Percentiles rank a stretch among this genome's conserved stretches.
These are phyloP conservation scores for Penicillium palitans DNA, from an alignment of 2,329 filamentous ascomycete genomes.

Conservation along the genomic window DNA sequence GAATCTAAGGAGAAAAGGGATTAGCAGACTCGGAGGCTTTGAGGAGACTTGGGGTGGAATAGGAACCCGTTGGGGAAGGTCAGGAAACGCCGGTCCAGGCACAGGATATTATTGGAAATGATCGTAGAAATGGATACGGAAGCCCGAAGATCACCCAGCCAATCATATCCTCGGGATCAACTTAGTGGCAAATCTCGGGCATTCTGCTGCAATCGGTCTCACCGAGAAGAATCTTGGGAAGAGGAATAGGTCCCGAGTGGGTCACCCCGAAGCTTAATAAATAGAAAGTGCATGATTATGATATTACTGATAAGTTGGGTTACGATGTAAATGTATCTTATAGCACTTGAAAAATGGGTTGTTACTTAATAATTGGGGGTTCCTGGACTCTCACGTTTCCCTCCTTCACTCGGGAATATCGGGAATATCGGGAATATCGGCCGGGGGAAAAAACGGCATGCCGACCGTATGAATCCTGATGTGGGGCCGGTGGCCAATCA, in stretches of 20 bases:
- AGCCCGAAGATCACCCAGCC: neutral
- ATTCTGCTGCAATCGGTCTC: neutral
- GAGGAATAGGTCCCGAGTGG: neutral
- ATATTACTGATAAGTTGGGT: too few relatives aligned
- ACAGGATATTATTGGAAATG: constrained; percentile 5
- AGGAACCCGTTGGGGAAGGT: neutral
- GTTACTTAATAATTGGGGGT: too few relatives aligned
- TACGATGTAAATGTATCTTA: neutral
- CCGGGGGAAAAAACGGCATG: constrained; percentile 15
- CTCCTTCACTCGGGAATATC: neutral
- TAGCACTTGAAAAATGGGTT: rapidly evolving
- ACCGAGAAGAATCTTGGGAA: neutral
- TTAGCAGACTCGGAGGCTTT: neutral
- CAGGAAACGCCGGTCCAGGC: neutral
- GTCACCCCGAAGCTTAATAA: neutral
- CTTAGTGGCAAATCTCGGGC: neutral
- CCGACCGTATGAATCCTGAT: neutral
- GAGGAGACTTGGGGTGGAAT: neutral
- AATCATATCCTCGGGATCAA: constrained; percentile 4
- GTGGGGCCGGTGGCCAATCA: constrained; percentile 14
- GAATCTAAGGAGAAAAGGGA: neutral
- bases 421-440: neutral
- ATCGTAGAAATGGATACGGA: neutral
- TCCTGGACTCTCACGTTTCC: too few relatives aligned
- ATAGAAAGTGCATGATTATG: too few relatives aligned